Evolutionary conservation across 169 alveolate species (phyloP), one percentile per base, ranked within the genome.

Genomic region (Neospora caninum): DNA sequence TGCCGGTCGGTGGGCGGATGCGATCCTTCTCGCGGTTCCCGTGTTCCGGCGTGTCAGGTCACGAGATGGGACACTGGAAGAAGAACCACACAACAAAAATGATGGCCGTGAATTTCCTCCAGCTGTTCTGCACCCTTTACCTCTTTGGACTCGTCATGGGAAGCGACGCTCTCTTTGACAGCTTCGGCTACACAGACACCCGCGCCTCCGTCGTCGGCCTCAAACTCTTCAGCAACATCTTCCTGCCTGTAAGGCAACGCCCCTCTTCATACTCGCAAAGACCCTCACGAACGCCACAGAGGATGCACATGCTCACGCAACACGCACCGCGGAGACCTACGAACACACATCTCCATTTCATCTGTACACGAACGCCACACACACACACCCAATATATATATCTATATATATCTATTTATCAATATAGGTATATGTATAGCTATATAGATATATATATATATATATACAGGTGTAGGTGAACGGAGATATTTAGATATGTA

Each of bases 131-230:
- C 41, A 88, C 97, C 36, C 97, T 98, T 93, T 97, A 96, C 91
- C 88, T 97, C 4, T 97, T 97, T 92, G 95, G 96, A 80, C 95
- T 94, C 54, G 97, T 96, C 86, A 95, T 97, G 94, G 95, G 96
- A 89, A 96, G 96, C 91, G 97, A 95, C 38, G 54, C 94, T 2
- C 95, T 98, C 88, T 98, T 95, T 94, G 88, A 94, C 31, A 95
- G 97, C 93, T 98, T 98, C 96, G 99, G 99, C 7, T 98, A 97
- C 92, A 36, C 73, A 41, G 96, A 93, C 84, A 95, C 96, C 54
- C 96, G 96, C 80, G 95, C 97, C 36, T 91, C 93, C 54, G 96
- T 97, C 83, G 95, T 97, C 25, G 98, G 97, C 0, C 94, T 96
- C 80, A 94, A 49, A 91, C 96, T 97, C 49, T 96, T 95, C 94